Conservation (phyloP, 2,329 filamentous ascomycete species). For the Colletotrichum falcatum region DNA sequence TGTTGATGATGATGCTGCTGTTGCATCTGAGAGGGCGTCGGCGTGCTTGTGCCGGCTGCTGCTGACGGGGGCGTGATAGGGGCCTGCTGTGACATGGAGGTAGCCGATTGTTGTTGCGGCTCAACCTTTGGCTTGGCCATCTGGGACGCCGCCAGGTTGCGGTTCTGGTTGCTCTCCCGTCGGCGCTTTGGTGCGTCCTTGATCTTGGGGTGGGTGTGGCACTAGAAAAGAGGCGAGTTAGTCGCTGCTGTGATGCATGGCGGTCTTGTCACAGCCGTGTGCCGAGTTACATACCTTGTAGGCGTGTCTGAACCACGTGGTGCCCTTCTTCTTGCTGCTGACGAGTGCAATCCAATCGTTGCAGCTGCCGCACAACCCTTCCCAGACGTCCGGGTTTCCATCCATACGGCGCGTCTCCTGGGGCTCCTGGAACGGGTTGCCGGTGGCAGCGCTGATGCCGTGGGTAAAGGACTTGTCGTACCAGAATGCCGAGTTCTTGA, state of each 20-base stretch:
- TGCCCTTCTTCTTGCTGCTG: constrained; percentile 92
- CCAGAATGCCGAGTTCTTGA: constrained; percentile 94
- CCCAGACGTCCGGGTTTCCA: constrained; percentile 84
- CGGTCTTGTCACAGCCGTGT: not conserved
- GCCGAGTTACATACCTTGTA: constrained; percentile 74
- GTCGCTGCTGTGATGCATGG: constrained; percentile 38
- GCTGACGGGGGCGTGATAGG: constrained; percentile 56
- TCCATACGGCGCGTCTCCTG: constrained; percentile 81
- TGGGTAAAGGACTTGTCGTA: constrained; percentile 94
- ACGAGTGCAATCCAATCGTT: constrained; percentile 85
- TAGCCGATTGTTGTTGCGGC: constrained; percentile 48
- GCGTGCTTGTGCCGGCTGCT: constrained; percentile 53
- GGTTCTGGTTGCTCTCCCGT: constrained; percentile 69
- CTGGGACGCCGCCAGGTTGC: constrained; percentile 55
- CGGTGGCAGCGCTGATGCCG: constrained; percentile 85
- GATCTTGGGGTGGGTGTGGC: constrained; percentile 77
- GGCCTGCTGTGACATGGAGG: constrained; percentile 41
- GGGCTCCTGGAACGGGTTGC: constrained; percentile 81
- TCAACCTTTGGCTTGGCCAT: constrained; percentile 63
- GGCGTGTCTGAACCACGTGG: constrained; percentile 89
- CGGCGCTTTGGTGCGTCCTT: constrained; percentile 78
- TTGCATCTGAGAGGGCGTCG: constrained; percentile 51
- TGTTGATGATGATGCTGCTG: constrained; percentile 44
- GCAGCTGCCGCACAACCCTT: constrained; percentile 82
- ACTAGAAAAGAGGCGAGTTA: constrained; percentile 57